phyloP scores from a whole-genome alignment of 2,329 filamentous ascomycete genomes.

The Fusarium multiceps region DNA sequence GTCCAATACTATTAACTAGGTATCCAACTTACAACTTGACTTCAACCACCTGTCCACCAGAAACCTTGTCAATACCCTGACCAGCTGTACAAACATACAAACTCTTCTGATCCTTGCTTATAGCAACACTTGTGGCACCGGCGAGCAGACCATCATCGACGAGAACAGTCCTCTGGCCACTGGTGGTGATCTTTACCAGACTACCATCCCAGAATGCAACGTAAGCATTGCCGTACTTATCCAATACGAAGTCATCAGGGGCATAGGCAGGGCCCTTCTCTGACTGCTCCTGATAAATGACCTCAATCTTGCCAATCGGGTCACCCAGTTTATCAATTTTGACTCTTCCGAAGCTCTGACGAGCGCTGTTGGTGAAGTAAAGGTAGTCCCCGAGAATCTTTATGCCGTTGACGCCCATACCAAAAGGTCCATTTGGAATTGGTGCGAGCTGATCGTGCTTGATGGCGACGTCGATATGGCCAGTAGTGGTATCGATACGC shows the following conservation, averaged over 20 bases:
- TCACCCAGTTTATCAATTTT: slow-evolving; percentile 8
- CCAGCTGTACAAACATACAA: slow-evolving; percentile 11
- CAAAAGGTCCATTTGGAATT: neutral
- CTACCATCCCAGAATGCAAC: slow-evolving; percentile 3
- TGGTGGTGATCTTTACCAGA: neutral
- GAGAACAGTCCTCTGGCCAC: neutral
- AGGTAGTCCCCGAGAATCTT: neutral
- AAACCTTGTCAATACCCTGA: neutral
- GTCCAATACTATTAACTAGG: accelerated
- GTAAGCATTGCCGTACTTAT: slow-evolving; percentile 10
- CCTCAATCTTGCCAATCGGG: neutral
- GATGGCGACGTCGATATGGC: neutral
- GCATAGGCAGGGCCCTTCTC: neutral
- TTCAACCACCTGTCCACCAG: slow-evolving; percentile 17
- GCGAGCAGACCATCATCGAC: slow-evolving; percentile 1
- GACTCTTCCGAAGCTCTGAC: neutral
- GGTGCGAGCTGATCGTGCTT: neutral
- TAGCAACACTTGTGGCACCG: neutral
- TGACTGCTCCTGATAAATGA: neutral
- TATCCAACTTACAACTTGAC: neutral
- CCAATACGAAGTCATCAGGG: slow-evolving; percentile 6
- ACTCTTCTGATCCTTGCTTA: neutral
- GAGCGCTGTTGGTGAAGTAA: slow-evolving; percentile 15
- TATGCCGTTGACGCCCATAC: slow-evolving; percentile 1
- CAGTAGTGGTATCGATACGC: neutral